Evolutionary conservation across 2,329 filamentous ascomycete genomes (phyloP).

Genomic region (Trichoderma atroviride): DNA sequence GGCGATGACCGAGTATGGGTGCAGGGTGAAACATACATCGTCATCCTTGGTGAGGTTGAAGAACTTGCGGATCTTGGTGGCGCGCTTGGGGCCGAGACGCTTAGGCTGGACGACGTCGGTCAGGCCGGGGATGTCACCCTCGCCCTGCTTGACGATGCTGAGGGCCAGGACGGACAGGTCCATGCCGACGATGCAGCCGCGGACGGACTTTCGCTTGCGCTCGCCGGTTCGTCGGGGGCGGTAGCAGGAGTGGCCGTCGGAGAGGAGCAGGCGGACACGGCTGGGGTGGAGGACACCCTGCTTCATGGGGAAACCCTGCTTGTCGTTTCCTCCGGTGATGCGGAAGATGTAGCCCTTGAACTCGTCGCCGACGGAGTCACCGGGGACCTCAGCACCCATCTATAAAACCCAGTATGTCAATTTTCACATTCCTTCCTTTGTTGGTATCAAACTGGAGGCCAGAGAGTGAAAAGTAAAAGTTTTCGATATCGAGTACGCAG

Average conservation of each 20-base stretch:
- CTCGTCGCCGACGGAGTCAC: conserved; percentile 95
- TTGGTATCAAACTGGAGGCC: not conserved
- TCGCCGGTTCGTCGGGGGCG: conserved; percentile 95
- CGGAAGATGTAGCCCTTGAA: conserved; percentile 99
- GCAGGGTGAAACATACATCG: conserved; percentile 81
- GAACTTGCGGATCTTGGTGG: conserved; percentile 99
- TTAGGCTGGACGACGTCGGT: conserved; percentile 99
- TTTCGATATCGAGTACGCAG: conserved; percentile 17
- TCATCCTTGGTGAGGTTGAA: conserved; percentile 99
- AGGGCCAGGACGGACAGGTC: conserved; percentile 95
- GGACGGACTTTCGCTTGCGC: conserved; percentile 99
- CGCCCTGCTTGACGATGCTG: conserved; percentile 96
- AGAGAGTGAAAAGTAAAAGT: not conserved
- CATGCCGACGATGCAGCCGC: conserved; percentile 96
- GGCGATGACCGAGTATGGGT: conserved; percentile 67
- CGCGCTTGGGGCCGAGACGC: conserved; percentile 98
- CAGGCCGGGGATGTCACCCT: conserved; percentile 88
- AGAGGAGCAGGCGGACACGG: conserved; percentile 95
- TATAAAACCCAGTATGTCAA: conserved; percentile 39
- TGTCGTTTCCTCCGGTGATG: conserved; percentile 99
- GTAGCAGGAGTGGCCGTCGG: conserved; percentile 99
- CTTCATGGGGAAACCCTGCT: conserved; percentile 99
- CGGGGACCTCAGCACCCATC: conserved; percentile 91
- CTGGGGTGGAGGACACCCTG: conserved; percentile 99
- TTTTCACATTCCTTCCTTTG: not conserved